A percentile compares a stretch with the other conserved stretches of the same genome.
Conservation (phyloP, 2,329 filamentous ascomycete species). For the Fusarium floridanum region DNA sequence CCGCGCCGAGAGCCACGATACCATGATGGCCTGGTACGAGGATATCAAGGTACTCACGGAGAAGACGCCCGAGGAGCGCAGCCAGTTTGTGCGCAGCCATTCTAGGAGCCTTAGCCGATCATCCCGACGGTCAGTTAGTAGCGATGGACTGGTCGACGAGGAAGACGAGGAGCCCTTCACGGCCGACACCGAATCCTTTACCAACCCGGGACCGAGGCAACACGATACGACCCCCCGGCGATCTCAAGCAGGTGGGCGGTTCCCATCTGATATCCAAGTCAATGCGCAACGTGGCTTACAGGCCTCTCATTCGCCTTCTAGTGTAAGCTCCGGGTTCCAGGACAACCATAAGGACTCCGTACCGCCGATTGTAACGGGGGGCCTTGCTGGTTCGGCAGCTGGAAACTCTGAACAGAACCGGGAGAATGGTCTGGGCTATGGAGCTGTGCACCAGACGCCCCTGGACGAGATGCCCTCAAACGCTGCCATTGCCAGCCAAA, state of each 20-base stretch:
- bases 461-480: slow-evolving; percentile 65
- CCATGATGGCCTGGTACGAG: slow-evolving; percentile 97
- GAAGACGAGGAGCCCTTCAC: slow-evolving; percentile 75
- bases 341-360: slow-evolving; percentile 63
- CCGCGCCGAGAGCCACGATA: slow-evolving; percentile 82
- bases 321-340: slow-evolving; percentile 77
- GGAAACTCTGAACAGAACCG: slow-evolving; percentile 51
- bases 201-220: slow-evolving; percentile 62
- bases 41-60: slow-evolving; percentile 93
- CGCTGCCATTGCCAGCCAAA: slow-evolving; percentile 63
- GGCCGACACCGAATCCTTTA: slow-evolving; percentile 60
- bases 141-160: slow-evolving; percentile 83
- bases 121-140: slow-evolving; percentile 73
- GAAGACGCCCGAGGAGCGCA: slow-evolving; percentile 87
- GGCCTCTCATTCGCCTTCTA: slow-evolving; percentile 82
- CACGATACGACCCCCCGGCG: slow-evolving; percentile 70
- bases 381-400: slow-evolving; percentile 55
- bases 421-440: slow-evolving; percentile 57
- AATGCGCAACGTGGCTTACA: slow-evolving; percentile 84
- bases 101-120: slow-evolving; percentile 80
- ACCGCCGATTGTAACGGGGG: slow-evolving; percentile 69
- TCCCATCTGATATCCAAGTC: slow-evolving; percentile 93
- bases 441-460: slow-evolving; percentile 58
- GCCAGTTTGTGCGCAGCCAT: slow-evolving; percentile 86
- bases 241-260: slow-evolving; percentile 93